These are phyloP conservation scores for Phaseolus coccineus DNA, from an alignment of 331 rosid species.

Conservation along the genomic window DNA sequence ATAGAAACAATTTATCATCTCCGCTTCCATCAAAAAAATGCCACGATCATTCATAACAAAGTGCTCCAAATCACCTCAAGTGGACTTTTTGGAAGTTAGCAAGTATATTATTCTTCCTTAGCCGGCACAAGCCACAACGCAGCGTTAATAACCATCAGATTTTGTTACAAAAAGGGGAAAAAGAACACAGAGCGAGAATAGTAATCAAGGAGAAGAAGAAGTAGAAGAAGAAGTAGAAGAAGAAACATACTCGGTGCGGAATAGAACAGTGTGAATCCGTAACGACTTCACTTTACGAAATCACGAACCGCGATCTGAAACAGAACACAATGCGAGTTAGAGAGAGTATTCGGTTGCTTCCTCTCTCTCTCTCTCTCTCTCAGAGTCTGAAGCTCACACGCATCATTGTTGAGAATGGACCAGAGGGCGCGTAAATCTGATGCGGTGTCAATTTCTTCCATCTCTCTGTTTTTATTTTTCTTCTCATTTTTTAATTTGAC, in stretches of 20 bases:
- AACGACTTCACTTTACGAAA: conserved; percentile 15
- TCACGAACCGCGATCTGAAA: conserved; percentile 52
- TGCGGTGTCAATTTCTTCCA: conserved; percentile 37
- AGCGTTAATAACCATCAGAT: conserved; percentile 46
- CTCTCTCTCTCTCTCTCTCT: conserved; percentile 21
- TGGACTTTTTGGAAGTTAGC: conserved; percentile 27
- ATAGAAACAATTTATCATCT: conserved; percentile 32
- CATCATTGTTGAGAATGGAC: conserved; percentile 45
- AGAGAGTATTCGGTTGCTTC: conserved; percentile 23
- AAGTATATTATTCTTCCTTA: conserved; percentile 9
- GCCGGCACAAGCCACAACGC: conserved; percentile 33
- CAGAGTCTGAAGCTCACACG: conserved; percentile 26
- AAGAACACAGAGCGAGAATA: not conserved
- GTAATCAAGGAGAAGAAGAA: conserved; percentile 4
- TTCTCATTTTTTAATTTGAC: conserved; percentile 14
- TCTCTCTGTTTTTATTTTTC: not conserved
- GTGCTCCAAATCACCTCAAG: not conserved
- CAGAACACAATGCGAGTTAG: conserved; percentile 35
- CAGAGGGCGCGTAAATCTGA: conserved; percentile 42
- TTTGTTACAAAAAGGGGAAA: not conserved
- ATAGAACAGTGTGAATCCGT: conserved; percentile 57
- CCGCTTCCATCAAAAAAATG: conserved; percentile 19
- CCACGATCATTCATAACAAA: conserved; percentile 10
- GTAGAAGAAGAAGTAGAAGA: not conserved
- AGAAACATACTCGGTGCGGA: conserved; percentile 19